phyloP scores from a whole-genome alignment of 2,329 filamentous ascomycete species.

The Xylogone sp. region DNA sequence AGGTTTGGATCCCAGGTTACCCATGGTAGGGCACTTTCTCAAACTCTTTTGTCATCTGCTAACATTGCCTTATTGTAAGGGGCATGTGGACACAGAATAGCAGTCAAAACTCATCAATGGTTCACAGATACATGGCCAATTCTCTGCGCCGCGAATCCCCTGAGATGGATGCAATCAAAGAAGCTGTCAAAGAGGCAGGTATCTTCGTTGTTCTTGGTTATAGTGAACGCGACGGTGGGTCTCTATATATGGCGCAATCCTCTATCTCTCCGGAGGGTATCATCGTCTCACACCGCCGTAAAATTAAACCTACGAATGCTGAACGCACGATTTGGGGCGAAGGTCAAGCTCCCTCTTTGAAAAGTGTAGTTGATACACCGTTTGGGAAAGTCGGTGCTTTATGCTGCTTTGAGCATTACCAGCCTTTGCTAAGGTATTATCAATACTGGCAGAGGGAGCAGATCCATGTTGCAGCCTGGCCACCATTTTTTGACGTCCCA shows the following conservation, averaged over 20 bases:
- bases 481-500: slow-evolving; percentile 4
- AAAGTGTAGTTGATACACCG: slow-evolving; percentile 17
- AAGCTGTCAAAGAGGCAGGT: slow-evolving; percentile 34
- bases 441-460: slow-evolving; percentile 8
- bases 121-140: slow-evolving; percentile 34
- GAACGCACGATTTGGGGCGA: slow-evolving; percentile 29
- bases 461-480: slow-evolving; percentile 11
- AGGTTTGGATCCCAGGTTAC: slow-evolving; percentile 51
- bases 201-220: slow-evolving; percentile 45
- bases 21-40: slow-evolving; percentile 32
- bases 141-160: slow-evolving; percentile 34
- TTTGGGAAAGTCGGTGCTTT: slow-evolving; percentile 8
- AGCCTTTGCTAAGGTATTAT: slow-evolving; percentile 12
- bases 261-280: slow-evolving; percentile 28
- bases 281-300: slow-evolving; percentile 43
- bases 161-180: slow-evolving; percentile 38
- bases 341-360: slow-evolving; percentile 2
- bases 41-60: background rate
- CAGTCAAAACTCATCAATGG: slow-evolving; percentile 11
- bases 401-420: slow-evolving; percentile 44
- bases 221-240: slow-evolving; percentile 40
- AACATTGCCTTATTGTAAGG: slow-evolving; percentile 16
- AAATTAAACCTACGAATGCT: slow-evolving; percentile 48
- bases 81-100: slow-evolving; percentile 34
- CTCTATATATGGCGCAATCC: slow-evolving; percentile 39